Conservation (phyloP, 768 basidiomycete species). For the Termitomyces sp. region DNA sequence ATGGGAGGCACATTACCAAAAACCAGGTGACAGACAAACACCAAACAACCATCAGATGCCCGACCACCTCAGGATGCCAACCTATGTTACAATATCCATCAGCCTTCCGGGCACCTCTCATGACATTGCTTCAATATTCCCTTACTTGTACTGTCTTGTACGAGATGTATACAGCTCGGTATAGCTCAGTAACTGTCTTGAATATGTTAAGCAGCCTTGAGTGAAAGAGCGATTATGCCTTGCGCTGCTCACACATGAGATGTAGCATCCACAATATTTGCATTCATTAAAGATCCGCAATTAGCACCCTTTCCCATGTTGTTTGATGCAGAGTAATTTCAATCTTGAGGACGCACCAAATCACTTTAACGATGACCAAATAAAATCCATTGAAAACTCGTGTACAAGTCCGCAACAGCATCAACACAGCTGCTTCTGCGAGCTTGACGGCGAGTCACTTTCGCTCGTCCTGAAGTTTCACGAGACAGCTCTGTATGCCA, state of each 20-base stretch:
- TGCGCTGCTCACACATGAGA: neutral
- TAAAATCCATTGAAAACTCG: conserved; percentile 43
- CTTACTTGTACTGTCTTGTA: neutral
- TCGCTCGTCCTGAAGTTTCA: neutral
- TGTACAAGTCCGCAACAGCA: conserved; percentile 23
- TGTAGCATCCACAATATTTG: neutral
- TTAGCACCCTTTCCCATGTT: neutral
- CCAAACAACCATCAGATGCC: no score
- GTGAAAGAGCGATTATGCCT: neutral
- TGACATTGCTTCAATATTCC: no score
- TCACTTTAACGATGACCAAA: conserved; percentile 37
- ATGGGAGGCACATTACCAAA: no score
- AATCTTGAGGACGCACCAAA: neutral
- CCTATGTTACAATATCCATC: no score
- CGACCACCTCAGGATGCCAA: no score
- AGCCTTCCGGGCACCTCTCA: no score
- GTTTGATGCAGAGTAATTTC: neutral
- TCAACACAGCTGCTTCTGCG: conserved; percentile 2
- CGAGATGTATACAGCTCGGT: neutral
- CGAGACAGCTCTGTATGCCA: neutral
- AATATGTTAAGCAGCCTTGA: neutral
- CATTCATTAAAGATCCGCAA: neutral
- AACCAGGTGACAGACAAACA: no score
- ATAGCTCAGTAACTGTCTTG: neutral
- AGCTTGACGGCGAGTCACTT: neutral